Conservation (phyloP, 495 filamentous ascomycete genomes). For the Collariella sp. region DNA sequence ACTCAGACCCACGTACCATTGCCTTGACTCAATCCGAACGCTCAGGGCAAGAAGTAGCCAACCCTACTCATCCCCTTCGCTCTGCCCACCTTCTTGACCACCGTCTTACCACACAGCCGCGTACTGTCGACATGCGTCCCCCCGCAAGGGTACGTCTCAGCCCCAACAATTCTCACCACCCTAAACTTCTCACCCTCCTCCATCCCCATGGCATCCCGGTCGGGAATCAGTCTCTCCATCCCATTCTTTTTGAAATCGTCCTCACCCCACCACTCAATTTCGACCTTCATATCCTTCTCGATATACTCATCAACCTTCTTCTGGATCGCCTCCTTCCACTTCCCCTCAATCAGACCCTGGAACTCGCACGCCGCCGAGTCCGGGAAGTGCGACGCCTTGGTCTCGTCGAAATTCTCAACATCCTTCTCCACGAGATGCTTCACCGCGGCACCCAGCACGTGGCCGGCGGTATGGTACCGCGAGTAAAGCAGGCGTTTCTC, state of each 20-base stretch:
- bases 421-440: too few species aligned
- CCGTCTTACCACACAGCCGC: conserved; percentile 43
- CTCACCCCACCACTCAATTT: too few species aligned
- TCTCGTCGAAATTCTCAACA: conserved; percentile 54
- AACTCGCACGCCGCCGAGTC: conserved; percentile 53
- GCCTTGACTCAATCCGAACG: too few species aligned
- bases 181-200: too few species aligned
- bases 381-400: conserved; percentile 57
- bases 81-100: conserved; percentile 53
- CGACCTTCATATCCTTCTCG: too few species aligned
- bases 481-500: conserved; percentile 49
- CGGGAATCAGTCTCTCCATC: too few species aligned
- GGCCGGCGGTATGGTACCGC: conserved; percentile 56
- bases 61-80: conserved; percentile 48
- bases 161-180: conserved; percentile 49
- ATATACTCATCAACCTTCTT: too few species aligned
- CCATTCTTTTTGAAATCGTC: too few species aligned
- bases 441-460: conserved; percentile 52
- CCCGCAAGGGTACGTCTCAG: conserved; percentile 55
- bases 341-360: conserved; percentile 49
- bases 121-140: conserved; percentile 55
- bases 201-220: too few species aligned
- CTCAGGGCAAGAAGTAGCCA: too few species aligned
- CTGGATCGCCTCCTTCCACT: conserved; percentile 48
- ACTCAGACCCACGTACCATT: too few species aligned